A percentile compares a stretch with the other conserved stretches of the same genome.
These are phyloP conservation scores for Dryas alaskensis DNA, from an alignment of 306 rosid genomes.

Conservation along the genomic window DNA sequence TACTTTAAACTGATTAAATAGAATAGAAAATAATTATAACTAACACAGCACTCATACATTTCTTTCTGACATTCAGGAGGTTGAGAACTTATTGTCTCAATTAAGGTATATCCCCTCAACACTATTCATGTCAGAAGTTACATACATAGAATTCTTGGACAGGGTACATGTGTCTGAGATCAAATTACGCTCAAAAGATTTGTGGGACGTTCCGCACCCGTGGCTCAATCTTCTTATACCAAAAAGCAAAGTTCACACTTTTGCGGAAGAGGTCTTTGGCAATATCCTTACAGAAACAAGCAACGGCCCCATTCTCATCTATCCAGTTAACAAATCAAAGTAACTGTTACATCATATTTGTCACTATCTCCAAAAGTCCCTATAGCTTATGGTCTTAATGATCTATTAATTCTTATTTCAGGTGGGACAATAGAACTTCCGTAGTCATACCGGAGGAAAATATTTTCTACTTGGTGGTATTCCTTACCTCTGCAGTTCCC, in stretches of 20 bases:
- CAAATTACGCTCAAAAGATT: conserved; percentile 76
- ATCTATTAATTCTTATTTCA: conserved; percentile 37
- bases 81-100: conserved; percentile 39
- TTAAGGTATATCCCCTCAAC: conserved; percentile 77
- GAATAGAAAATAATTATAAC: not conserved
- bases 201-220: conserved; percentile 98
- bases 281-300: conserved; percentile 67
- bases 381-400: conserved; percentile 5
- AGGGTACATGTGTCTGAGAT: conserved; percentile 88
- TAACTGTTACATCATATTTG: conserved; percentile 18
- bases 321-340: conserved; percentile 89
- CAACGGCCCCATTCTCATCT: conserved; percentile 87
- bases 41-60: conserved; percentile 9
- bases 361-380: not conserved
- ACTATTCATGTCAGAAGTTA: conserved; percentile 70
- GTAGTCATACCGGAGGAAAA: conserved; percentile 82
- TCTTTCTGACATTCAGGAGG: conserved; percentile 55
- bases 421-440: conserved; percentile 88
- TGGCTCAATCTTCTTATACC: conserved; percentile 98
- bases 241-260: conserved; percentile 66
- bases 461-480: conserved; percentile 78
- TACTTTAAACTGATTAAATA: not conserved
- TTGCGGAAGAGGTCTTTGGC: conserved; percentile 79
- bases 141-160: conserved; percentile 73
- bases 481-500: conserved; percentile 83